Percentiles rank a stretch among this genome's conserved stretches.
These are phyloP conservation scores for Candida berthetii DNA, from an alignment of 805 yeast genomes.

Conservation along the genomic window DNA sequence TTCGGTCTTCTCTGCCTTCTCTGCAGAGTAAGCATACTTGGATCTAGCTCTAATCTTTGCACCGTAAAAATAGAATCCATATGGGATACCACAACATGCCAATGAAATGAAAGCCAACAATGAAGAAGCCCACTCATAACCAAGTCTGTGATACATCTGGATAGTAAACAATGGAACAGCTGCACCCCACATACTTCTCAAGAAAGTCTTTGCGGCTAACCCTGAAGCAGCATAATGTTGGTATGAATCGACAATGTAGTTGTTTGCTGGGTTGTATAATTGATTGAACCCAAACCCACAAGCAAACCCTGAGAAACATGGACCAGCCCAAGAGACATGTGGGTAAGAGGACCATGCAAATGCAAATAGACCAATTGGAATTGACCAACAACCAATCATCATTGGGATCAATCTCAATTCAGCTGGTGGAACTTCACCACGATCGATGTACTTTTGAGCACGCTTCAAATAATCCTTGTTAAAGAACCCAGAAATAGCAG, in stretches of 20 bases:
- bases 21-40: constrained; percentile 58
- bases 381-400: constrained; percentile 53
- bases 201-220: constrained; percentile 51
- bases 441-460: constrained; percentile 37
- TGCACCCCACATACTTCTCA: constrained; percentile 52
- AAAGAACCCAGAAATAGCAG: constrained; percentile 34
- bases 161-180: constrained; percentile 50
- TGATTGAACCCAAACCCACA: constrained; percentile 47
- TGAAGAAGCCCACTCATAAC: constrained; percentile 52
- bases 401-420: constrained; percentile 49
- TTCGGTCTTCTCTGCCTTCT: constrained; percentile 4
- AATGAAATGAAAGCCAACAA: constrained; percentile 48
- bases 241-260: constrained; percentile 54
- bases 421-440: constrained; percentile 47
- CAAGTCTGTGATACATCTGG: constrained; percentile 49
- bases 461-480: constrained; percentile 42
- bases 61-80: constrained; percentile 43
- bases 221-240: constrained; percentile 58
- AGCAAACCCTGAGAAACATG: constrained; percentile 46
- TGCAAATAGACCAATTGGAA: constrained; percentile 45
- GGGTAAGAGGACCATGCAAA: constrained; percentile 53
- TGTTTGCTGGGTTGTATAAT: constrained; percentile 61
- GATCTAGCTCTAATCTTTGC: constrained; percentile 40
- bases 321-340: constrained; percentile 47
- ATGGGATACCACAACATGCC: constrained; percentile 49